Evolutionary conservation across 345 rosid genomes (phyloP), one percentile per base, ranked within the genome.

Genomic region (Corymbia maculata): DNA sequence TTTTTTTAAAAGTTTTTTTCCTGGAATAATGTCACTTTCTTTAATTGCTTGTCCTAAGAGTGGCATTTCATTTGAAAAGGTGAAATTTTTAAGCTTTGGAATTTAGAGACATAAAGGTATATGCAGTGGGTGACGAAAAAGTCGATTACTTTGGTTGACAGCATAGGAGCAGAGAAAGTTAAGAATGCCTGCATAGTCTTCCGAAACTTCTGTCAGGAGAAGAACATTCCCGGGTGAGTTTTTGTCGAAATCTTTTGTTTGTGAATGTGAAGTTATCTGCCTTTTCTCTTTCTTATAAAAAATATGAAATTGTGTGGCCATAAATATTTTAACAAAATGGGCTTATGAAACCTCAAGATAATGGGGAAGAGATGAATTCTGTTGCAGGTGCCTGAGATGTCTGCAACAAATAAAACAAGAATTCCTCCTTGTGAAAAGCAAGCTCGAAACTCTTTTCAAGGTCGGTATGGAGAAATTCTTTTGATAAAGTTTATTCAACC

Each of bases 101-200:
- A 55, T 55, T 51, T 80, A 42, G 14, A 75, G 84, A 75, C 84
- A 75, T 9, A 75, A 75, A 36, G 17, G 50, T 88, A 86, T 87
- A 75, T 80, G 87, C 80, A 16, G 8, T 53, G 86, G 24, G 9
- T 84, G 16, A 32, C 19, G 87, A 86, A 68, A 86, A 88, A 86
- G 53, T 87, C 85, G 82, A 51, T 61, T 89, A 82, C 84, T 89
- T 88, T 92, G 85, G 15, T 91, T 30, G 89, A 91, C 97, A 98
- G 99, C 94, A 95, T 98, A 86, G 99, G 98, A 70, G 99, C 99
- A 87, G 95, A 94, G 89, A 94, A 98, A 92, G 95, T 96, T 55
- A 97, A 95, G 91, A 95, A 94, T 91, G 95, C 94, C 87, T 96
- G 99, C 90, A 90, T 98, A 86, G 93, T 93, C 85, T 96, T 98